Percentiles rank a stretch among this genome's conserved stretches.
Conservation (phyloP, 2,329 filamentous ascomycete species). For the Westerdykella ornata region DNA sequence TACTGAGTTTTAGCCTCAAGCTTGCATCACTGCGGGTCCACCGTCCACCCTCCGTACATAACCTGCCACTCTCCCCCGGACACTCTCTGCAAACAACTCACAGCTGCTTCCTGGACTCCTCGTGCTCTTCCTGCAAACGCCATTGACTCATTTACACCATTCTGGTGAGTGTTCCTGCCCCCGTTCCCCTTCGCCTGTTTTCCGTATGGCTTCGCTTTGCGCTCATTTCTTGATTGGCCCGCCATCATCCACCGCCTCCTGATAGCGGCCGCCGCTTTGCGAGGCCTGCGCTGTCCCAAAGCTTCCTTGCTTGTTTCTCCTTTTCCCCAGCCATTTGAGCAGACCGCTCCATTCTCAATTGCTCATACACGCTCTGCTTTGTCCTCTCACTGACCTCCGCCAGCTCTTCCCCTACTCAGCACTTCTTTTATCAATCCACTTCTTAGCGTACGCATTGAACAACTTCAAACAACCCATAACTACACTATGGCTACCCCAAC, state of each 20-base stretch:
- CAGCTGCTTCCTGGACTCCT: constrained; percentile 8
- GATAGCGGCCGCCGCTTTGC: no score
- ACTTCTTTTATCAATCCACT: constrained; percentile 9
- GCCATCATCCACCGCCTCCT: constrained; percentile 5
- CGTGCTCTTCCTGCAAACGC: no score
- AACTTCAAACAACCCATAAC: constrained; percentile 9
- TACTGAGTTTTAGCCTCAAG: no score
- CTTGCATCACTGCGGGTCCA: no score
- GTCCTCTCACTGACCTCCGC: constrained; percentile 17
- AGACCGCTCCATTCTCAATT: not conserved
- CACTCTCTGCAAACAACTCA: constrained; percentile 7
- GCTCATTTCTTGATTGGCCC: constrained; percentile 15
- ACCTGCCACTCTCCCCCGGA: not conserved
- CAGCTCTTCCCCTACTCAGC: constrained; percentile 8
- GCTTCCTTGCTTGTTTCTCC: not conserved
- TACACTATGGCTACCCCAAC: constrained; percentile 46
- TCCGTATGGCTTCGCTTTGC: not conserved
- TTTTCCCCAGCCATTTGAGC: not conserved
- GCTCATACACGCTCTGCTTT: not conserved
- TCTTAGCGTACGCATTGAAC: constrained; percentile 1
- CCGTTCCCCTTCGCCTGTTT: not conserved
- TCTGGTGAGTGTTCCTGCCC: not conserved
- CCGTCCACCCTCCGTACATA: constrained; percentile 8
- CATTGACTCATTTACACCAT: not conserved
- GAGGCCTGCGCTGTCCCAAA: not conserved